Evolutionary conservation across 2,329 filamentous ascomycete species (phyloP), one percentile per base, ranked within the genome.

Genomic region (Colletotrichum godetiae): DNA sequence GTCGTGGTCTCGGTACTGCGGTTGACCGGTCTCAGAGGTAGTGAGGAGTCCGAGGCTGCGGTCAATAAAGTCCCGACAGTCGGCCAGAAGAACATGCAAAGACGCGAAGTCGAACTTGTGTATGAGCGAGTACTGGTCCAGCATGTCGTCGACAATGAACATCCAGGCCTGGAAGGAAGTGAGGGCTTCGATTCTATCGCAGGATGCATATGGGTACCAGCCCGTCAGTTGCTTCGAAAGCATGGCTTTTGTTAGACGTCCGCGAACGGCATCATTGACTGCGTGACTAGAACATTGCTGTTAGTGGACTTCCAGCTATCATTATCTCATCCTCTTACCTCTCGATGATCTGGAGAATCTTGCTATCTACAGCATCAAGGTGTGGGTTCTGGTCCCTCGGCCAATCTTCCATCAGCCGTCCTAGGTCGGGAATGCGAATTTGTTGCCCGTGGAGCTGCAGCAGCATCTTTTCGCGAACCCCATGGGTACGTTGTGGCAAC

Each of bases 61-160:
- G 19, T 72, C 42, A 6, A 69, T 55, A n/a, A 72, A 72, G 52
- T 72, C 65, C 3, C 46, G 65, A 1, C 70, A 72, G 59, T 72
- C 65, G 10, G 59, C 31, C 2, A 72, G 27, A 58, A 72, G 58
- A 19, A 72, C 42, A n/a, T 72, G 59, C 27, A 72, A 12, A 0
- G 66, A 24, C 11, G 24, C 37, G 2, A 69, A 69, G 27, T 72
- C 59, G 5, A 72, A 72, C 5, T 63, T 69, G 3, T 64, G 31
- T 19, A 64, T 42, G 1, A 72, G 53, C 0, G 70, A 63, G 31
- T 72, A 72, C 59, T 72, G 70, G 33, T 72, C 69, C 1, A 68
- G 55, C 65, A 72, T 68, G 37, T 69, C 70, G 27, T 72, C 65
- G 24, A 69, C 59, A 24, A 72, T 68, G 5, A 72, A 72, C 70